Evolutionary conservation across 805 yeast species (phyloP).

Genomic region (Candida easanensis): DNA sequence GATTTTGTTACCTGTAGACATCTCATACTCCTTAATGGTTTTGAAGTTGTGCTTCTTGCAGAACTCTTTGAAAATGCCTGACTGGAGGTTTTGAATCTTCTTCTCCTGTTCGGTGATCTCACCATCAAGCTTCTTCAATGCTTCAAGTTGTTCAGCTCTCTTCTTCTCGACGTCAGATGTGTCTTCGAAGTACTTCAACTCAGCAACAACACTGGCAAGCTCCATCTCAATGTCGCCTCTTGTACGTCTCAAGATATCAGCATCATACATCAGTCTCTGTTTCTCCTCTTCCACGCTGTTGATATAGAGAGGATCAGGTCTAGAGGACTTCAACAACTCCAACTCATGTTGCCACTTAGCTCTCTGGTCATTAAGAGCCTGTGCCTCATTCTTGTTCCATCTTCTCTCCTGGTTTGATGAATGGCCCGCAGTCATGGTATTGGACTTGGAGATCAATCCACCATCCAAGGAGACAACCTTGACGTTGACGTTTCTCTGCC

Average conservation of each 20-base stretch:
- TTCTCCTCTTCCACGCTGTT: slow-evolving; percentile 57
- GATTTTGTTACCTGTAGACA: slow-evolving; percentile 55
- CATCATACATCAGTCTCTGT: slow-evolving; percentile 43
- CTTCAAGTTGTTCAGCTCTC: slow-evolving; percentile 24
- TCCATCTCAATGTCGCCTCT: slow-evolving; percentile 42
- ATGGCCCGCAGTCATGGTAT: slow-evolving; percentile 90
- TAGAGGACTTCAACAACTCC: slow-evolving; percentile 39
- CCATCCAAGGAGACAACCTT: slow-evolving; percentile 85
- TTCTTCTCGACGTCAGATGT: slow-evolving; percentile 30
- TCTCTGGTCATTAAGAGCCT: slow-evolving; percentile 46
- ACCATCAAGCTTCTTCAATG: slow-evolving; percentile 20
- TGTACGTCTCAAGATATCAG: slow-evolving; percentile 44
- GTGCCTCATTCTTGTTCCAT: slow-evolving; percentile 75
- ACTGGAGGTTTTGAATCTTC: slow-evolving; percentile 38
- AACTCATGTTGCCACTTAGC: slow-evolving; percentile 46
- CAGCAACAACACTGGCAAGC: slow-evolving; percentile 44
- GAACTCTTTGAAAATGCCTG: slow-evolving; percentile 48
- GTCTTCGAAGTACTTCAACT: slow-evolving; percentile 47
- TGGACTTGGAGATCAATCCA: slow-evolving; percentile 76
- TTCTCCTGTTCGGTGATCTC: slow-evolving; percentile 29
- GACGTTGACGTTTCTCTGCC: slow-evolving; percentile 55
- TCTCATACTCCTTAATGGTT: slow-evolving; percentile 66
- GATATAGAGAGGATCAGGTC: slow-evolving; percentile 54
- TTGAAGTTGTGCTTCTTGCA: slow-evolving; percentile 53
- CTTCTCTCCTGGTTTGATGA: slow-evolving; percentile 46